phyloP scores from a whole-genome alignment of 768 basidiomycete genomes.

The Pisolithus microcarpus region DNA sequence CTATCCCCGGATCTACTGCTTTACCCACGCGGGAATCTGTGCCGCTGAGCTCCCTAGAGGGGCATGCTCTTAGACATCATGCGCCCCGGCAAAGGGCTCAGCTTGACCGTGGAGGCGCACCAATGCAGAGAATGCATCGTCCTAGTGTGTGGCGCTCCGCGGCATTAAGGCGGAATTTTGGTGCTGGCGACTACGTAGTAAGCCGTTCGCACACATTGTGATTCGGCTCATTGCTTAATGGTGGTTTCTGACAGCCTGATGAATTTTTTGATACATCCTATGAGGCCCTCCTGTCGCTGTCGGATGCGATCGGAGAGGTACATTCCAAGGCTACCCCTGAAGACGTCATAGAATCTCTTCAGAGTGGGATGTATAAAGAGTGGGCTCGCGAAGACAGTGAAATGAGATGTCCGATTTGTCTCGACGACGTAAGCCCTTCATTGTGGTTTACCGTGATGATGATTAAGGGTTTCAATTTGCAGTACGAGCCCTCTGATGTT shows the following conservation, averaged over 20 bases:
- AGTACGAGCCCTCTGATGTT: constrained; percentile 61
- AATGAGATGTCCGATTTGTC: constrained; percentile 72
- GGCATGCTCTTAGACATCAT: constrained; percentile 18
- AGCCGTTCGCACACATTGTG: constrained; percentile 15
- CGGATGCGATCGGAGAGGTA: constrained; percentile 59
- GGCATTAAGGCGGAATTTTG: constrained; percentile 17
- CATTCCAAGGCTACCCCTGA: constrained; percentile 58
- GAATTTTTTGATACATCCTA: constrained; percentile 74
- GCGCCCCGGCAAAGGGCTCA: constrained; percentile 23
- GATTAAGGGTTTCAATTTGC: constrained; percentile 5
- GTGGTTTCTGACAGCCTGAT: constrained; percentile 44
- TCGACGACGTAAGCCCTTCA: constrained; percentile 64
- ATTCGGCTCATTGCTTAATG: constrained; percentile 6
- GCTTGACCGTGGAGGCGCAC: constrained; percentile 17
- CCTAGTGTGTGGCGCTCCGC: constrained; percentile 18
- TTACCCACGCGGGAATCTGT: constrained; percentile 1
- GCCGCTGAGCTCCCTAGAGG: constrained; percentile 5
- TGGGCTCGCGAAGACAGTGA: constrained; percentile 64
- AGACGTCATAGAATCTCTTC: constrained; percentile 51
- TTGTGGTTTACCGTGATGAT: not conserved
- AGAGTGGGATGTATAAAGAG: constrained; percentile 57
- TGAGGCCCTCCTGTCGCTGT: constrained; percentile 55
- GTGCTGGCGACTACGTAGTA: constrained; percentile 46
- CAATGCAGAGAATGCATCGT: constrained; percentile 12
- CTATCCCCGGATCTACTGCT: not conserved